Base-by-base conservation (phyloP, 2,329 filamentous ascomycete genomes). In the Talaromyces piceae region DNA sequence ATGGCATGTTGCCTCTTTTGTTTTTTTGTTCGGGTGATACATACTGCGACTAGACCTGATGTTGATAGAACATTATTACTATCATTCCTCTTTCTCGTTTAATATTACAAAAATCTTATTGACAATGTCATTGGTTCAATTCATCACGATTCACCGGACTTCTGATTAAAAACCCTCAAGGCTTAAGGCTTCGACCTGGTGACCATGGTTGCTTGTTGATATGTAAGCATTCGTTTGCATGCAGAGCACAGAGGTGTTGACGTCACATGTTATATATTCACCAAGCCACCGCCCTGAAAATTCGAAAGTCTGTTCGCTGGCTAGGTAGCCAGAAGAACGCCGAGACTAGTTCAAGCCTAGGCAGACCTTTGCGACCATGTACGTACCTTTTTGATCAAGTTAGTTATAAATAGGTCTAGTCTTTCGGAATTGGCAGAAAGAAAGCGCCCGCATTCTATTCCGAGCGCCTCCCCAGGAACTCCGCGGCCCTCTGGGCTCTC, bases 1-100 rank as follows among this genome's bases (percentile, higher is more conserved):
- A 30, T 31, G 26, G 26, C 13, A 27, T 18, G 30, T 27, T 47
- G 33, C 33, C 33, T 11, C 11, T 28, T 28, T 37, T 37, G 26
- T 26, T 37, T 37, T 37, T 31, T 26, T 37, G 18, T 39, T 37
- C 25, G 31, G 45, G 45, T 26, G 37, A 47, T 47, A 37, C 30
- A 39, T 47, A 37, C 25, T 37, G n/a, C 27, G 37, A 25, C 22
- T 37, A 37, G 31, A 47, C 37, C 25, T 47, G 30, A 47, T 47
- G 45, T 39, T 39, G 31, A 18, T 47, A 37, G 9, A 37, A 12
- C 30, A 31, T 31, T 31, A 31, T 13, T n/a, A n/a, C n/a, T n/a
- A n/a, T 31, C 13, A 31, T 31, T 31, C 27, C 13, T 30, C 27
- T 30, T 30, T 12, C 3, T n/a, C 4, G 12, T 31, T 31, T 11